Conservation (phyloP, 2,329 filamentous ascomycete genomes). For the Phoma sp. region DNA sequence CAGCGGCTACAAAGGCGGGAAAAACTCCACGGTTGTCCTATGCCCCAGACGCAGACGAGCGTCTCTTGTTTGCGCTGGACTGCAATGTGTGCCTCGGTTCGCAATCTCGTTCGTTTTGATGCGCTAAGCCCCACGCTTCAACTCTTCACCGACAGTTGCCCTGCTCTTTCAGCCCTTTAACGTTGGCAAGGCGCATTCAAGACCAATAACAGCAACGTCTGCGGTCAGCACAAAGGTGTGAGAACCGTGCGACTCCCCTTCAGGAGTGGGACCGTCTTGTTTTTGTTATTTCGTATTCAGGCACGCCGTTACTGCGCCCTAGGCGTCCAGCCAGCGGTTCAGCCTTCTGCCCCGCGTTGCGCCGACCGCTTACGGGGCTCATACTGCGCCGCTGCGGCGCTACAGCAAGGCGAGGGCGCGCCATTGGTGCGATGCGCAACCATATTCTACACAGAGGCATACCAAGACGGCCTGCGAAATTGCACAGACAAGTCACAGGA, state of each 20-base stretch:
- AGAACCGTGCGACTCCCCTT: not conserved
- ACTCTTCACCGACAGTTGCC: not conserved
- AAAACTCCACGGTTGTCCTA: not conserved
- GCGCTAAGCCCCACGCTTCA: slow-evolving; percentile 1
- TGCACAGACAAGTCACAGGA: not conserved
- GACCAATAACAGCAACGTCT: not conserved
- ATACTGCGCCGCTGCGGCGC: not conserved
- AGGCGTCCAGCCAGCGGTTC: slow-evolving; percentile 2
- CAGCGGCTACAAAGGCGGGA: not conserved
- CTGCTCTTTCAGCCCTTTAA: not conserved
- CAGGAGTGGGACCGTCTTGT: not conserved
- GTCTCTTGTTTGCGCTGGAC: not conserved
- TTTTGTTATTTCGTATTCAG: not conserved
- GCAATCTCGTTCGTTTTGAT: not conserved
- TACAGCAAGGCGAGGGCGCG: not conserved
- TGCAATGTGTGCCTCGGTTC: slow-evolving; percentile 2
- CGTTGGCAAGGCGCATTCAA: no score
- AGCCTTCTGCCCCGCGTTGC: slow-evolving; percentile 1
- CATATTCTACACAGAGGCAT: not conserved
- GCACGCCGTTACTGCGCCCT: slow-evolving; percentile 8
- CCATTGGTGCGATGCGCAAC: slow-evolving; percentile 1
- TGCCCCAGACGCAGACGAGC: not conserved
- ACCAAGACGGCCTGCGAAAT: slow-evolving; percentile 1
- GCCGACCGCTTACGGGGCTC: not conserved
- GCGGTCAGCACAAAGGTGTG: not conserved